Conservation (phyloP, 2,329 filamentous ascomycete species). For the Diaporthe batatas region DNA sequence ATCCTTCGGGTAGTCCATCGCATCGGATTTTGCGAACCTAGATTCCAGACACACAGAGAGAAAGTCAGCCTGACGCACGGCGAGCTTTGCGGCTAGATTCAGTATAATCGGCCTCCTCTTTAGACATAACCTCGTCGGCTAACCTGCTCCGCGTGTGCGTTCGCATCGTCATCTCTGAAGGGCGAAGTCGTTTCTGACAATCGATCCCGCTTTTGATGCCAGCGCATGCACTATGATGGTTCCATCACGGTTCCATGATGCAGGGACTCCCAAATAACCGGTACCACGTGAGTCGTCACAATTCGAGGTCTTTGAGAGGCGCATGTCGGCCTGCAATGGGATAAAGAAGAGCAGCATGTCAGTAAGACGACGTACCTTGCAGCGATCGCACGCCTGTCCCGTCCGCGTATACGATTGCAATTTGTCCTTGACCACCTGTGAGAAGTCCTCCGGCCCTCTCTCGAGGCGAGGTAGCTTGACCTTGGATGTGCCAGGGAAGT, state of each 20-base stretch:
- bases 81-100: background rate
- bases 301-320: background rate
- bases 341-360: background rate
- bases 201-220: background rate
- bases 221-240: conserved; percentile 5
- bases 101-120: background rate
- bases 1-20: conserved; percentile 84
- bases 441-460: conserved; percentile 64
- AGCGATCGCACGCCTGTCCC: conserved; percentile 89
- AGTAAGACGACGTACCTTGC: conserved; percentile 72
- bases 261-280: background rate
- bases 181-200: background rate
- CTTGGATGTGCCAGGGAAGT: conserved; percentile 52
- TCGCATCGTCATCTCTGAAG: too few species aligned
- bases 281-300: too few species aligned
- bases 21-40: conserved; percentile 89
- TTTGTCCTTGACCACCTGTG: conserved; percentile 67
- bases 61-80: conserved; percentile 1
- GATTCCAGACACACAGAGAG: conserved; percentile 8
- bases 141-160: background rate
- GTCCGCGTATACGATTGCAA: conserved; percentile 72
- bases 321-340: background rate
- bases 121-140: background rate
- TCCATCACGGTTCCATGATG: background rate
- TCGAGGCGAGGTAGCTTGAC: conserved; percentile 65